Percentiles rank a stretch among this genome's conserved stretches.
Evolutionary conservation across 2,329 filamentous ascomycete genomes (phyloP).

Genomic region (Allantophomopsis cytisporea): DNA sequence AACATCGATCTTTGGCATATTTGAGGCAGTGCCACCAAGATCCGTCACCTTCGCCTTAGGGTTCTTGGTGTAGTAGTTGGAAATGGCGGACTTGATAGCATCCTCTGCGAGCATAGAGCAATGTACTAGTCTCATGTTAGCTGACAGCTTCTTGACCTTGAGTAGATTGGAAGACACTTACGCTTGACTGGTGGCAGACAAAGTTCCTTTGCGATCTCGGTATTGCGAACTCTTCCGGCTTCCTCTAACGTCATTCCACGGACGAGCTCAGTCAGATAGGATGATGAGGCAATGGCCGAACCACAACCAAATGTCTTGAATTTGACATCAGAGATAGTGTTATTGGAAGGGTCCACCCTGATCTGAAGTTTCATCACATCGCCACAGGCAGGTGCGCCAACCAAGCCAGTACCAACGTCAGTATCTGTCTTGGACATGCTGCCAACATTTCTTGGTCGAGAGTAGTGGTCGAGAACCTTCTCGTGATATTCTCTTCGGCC

Average conservation of each 20-base stretch:
- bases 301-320: conserved; percentile 98
- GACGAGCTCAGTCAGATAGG: conserved; percentile 89
- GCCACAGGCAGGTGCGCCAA: conserved; percentile 80
- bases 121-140: conserved; percentile 43
- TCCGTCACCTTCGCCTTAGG: conserved; percentile 61
- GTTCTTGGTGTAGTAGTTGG: conserved; percentile 86
- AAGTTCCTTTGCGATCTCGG: conserved; percentile 94
- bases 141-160: conserved; percentile 50
- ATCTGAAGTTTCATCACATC: conserved; percentile 94
- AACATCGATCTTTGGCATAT: conserved; percentile 52
- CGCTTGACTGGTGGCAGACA: conserved; percentile 79
- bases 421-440: conserved; percentile 66
- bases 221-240: conserved; percentile 85
- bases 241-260: conserved; percentile 94
- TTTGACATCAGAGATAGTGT: conserved; percentile 86
- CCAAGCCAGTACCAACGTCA: conserved; percentile 83
- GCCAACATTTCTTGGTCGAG: conserved; percentile 64
- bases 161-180: conserved; percentile 36
- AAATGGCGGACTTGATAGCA: conserved; percentile 84
- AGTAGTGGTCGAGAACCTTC: conserved; percentile 66
- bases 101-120: conserved; percentile 90
- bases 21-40: conserved; percentile 59
- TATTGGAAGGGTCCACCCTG: conserved; percentile 74
- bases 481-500: conserved; percentile 19
- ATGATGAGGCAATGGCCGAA: conserved; percentile 85